A percentile compares a stretch with the other conserved stretches of the same genome.
Evolutionary conservation across 139 green algal species (phyloP).

Genomic region (Picochlorum sp.): DNA sequence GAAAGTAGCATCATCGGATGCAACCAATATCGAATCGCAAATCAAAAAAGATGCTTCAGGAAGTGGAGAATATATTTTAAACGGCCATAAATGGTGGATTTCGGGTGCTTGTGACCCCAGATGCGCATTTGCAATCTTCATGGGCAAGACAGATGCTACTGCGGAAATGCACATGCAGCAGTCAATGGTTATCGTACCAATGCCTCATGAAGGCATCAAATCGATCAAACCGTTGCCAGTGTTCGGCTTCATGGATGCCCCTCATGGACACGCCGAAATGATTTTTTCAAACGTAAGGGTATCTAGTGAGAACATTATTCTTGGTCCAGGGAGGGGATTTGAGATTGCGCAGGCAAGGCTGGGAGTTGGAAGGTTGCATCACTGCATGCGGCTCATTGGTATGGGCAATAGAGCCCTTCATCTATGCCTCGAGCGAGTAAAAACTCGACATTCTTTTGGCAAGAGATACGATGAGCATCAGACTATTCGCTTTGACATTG

Average conservation of each 20-base stretch:
- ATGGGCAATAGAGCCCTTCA: constrained; percentile 69
- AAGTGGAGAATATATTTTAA: constrained; percentile 37
- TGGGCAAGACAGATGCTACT: constrained; percentile 73
- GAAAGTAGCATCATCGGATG: constrained; percentile 86
- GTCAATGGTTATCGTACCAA: constrained; percentile 88
- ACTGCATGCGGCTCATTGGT: constrained; percentile 95
- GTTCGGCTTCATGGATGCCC: constrained; percentile 91
- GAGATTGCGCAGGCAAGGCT: constrained; percentile 96
- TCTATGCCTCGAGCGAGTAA: constrained; percentile 32
- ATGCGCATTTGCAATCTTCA: constrained; percentile 84
- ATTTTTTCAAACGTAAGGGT: constrained; percentile 66
- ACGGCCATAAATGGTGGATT: constrained; percentile 96
- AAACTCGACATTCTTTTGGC: constrained; percentile 6
- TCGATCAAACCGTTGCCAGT: constrained; percentile 42
- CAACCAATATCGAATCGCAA: constrained; percentile 86
- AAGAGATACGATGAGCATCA: constrained; percentile 51
- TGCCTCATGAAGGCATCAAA: constrained; percentile 62
- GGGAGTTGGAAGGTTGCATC: constrained; percentile 93
- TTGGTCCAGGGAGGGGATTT: constrained; percentile 88
- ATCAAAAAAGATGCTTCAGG: constrained; percentile 6
- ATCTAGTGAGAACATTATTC: constrained; percentile 39
- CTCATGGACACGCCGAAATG: constrained; percentile 92
- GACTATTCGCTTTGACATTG: constrained; percentile 43
- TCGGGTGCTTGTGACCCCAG: constrained; percentile 72
- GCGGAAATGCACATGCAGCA: constrained; percentile 68